A percentile compares a stretch with the other conserved stretches of the same genome.
phyloP scores from a whole-genome alignment of 78 protist species.

The Polysphondylium violaceum region DNA sequence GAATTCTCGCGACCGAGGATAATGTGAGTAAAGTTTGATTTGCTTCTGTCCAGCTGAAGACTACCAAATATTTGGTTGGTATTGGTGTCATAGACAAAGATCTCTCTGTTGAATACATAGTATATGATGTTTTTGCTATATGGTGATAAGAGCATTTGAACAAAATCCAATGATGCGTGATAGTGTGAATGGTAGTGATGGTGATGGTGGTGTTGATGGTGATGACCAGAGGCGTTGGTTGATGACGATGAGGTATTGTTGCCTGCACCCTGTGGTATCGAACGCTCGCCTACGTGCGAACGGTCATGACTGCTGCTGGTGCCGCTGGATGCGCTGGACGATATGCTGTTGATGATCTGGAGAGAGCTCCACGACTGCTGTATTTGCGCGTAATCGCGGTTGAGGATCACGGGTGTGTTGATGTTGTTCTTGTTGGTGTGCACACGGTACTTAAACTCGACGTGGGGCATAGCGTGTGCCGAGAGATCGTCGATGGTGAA shows the following conservation, averaged over 20 bases:
- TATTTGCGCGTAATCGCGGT: background rate
- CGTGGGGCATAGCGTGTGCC: background rate
- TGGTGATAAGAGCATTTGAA: constrained; percentile 48
- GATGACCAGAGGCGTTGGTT: background rate
- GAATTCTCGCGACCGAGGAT: constrained; percentile 58
- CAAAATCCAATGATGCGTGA: constrained; percentile 7
- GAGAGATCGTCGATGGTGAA: constrained; percentile 5
- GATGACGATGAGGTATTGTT: background rate
- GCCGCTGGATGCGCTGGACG: background rate
- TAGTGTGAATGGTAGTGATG: background rate
- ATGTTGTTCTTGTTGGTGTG: background rate
- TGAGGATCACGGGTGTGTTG: background rate
- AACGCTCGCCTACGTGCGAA: background rate
- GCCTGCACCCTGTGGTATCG: background rate
- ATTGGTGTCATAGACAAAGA: constrained; percentile 33
- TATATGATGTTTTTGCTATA: constrained; percentile 25
- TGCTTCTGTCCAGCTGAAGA: constrained; percentile 32
- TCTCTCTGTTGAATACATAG: constrained; percentile 22
- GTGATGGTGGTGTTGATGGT: background rate
- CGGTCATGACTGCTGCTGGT: background rate
- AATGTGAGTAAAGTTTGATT: constrained; percentile 21
- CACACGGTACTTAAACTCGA: constrained; percentile 13
- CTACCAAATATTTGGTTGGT: constrained; percentile 54
- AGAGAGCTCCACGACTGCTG: background rate
- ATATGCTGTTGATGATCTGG: background rate